Evolutionary conservation across 208 protist genomes (phyloP), one percentile per base, ranked within the genome.

Genomic region (Crithidia brevicula): DNA sequence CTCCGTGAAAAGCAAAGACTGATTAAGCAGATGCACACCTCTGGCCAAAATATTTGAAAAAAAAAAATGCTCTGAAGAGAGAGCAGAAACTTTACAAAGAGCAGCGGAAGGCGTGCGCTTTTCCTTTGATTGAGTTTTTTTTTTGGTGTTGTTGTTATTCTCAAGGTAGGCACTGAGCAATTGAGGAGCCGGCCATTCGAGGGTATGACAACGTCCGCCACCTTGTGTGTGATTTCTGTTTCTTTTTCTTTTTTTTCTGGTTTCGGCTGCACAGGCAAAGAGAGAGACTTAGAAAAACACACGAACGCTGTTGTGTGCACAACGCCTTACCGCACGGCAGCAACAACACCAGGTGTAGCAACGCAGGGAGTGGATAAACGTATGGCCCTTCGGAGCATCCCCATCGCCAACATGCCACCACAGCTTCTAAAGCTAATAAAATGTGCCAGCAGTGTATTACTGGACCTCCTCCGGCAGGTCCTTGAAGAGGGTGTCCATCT

Each of bases 401-500:
- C 16, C 25, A 61, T 20, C 42, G 43, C 38, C 18, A 8, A 20
- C 31, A 25, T 46, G 34, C 22, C 47, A 36, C 31, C 50, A 61
- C 54, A 23, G 45, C 50, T 50, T 45, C 57, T 65, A 45, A 28
- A 34, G 46, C 0, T 5, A 25, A 16, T 31, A 5, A 0, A 16
- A 31, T 38, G 16, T 0, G 25, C n/a, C 30, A 22, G 13, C 52
- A 2, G 6, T 36, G 62, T 63, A 53, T 68, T 92, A 83, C 64
- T 92, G 78, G 47, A 89, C 88, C 22, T 75, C 74, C 65, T 88
- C 83, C 16, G 90, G 90, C 28, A 96, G 82, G 70, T 93, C 86
- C 74, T 82, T 83, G 75, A 77, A 96, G 57, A 96, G 16, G 33
- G 83, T 92, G 67, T 85, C 79, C 68, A 89, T 90, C 74, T 90